Evolutionary conservation across 495 filamentous ascomycete genomes (phyloP).

Genomic region (Hypoxylon lienhwacheense): DNA sequence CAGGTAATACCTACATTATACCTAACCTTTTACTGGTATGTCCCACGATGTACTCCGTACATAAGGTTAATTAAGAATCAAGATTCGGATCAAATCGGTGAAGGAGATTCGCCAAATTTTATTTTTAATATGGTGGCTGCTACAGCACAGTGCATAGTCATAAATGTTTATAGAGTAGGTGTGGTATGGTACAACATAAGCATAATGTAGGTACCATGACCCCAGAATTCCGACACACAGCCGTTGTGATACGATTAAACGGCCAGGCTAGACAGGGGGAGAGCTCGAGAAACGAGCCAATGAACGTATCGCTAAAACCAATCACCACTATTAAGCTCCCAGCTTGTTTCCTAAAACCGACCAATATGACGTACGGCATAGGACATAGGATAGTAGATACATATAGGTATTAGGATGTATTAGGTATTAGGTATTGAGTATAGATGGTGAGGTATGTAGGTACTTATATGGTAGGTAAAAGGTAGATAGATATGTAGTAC

Average conservation of each 20-base stretch:
- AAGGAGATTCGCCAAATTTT: too few species aligned
- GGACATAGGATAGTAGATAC: background rate
- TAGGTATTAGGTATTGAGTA: background rate
- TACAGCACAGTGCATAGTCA: conserved; percentile 18
- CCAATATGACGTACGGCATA: conserved; percentile 26
- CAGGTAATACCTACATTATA: background rate
- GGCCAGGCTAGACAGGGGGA: background rate
- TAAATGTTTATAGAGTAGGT: background rate
- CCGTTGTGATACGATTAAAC: background rate
- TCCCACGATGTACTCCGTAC: background rate
- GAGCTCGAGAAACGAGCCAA: conserved; percentile 10
- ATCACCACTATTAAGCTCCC: conserved; percentile 17
- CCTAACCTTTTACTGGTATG: background rate
- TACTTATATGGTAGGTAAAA: too few species aligned
- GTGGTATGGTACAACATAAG: background rate
- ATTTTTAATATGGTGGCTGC: conserved; percentile 18
- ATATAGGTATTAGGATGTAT: background rate
- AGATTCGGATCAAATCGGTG: conserved; percentile 3
- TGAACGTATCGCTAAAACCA: conserved; percentile 21
- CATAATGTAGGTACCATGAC: background rate
- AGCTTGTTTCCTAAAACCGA: conserved; percentile 26
- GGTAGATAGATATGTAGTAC: too few species aligned
- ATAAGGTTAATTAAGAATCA: background rate
- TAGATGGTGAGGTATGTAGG: background rate
- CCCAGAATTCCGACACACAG: background rate